Base-by-base conservation (phyloP, 768 basidiomycete genomes). In the Kwoniella sp. region DNA sequence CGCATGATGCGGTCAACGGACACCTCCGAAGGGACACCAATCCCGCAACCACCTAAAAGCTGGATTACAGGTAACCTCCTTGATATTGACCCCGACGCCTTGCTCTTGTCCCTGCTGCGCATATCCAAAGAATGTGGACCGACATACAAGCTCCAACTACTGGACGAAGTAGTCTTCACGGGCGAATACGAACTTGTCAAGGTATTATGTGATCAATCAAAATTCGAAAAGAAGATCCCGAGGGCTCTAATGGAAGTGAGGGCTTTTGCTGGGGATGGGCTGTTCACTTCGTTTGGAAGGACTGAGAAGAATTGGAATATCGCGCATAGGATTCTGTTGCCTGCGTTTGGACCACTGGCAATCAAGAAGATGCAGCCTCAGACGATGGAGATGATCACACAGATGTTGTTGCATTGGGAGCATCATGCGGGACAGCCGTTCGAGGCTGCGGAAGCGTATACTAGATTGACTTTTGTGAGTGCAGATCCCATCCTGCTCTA, bases 301-400 rank as follows among this genome's bases (percentile, higher is more conserved):
- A 78, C 80, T 15, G 84, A 85, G 64, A 79, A 81, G 19, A 84
- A 83, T 70, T 85, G 84, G 55, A 48, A 52, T n/a, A 63, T 60
- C 21, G 52, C 62, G 63, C 73, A 80, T 65, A 80, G 82, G 24
- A 73, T 83, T 60, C 76, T 83, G 21, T 79, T 81, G 73, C 82
- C 82, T 21, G 80, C 80, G 2, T 82, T 85, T 70, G 83, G 83
- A 17, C 81, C 83, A 1, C 70, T 77, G 15, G 76, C 80, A 1
- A 81, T 85, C 47, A 80, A 80, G 30, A 79, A 77, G 58, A 85
- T 85, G 84, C 82, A 84, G 65, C 80, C 81, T 27, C 82, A 82
- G 58, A 85, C 84, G 84, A 69, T 80, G 7, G 84, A 85, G 40
- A 44, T 44, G 40, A 44, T 44, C 8, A 44, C 40, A 3, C 40